Conservation (phyloP, 495 filamentous ascomycete species). For the Podospora conica region DNA sequence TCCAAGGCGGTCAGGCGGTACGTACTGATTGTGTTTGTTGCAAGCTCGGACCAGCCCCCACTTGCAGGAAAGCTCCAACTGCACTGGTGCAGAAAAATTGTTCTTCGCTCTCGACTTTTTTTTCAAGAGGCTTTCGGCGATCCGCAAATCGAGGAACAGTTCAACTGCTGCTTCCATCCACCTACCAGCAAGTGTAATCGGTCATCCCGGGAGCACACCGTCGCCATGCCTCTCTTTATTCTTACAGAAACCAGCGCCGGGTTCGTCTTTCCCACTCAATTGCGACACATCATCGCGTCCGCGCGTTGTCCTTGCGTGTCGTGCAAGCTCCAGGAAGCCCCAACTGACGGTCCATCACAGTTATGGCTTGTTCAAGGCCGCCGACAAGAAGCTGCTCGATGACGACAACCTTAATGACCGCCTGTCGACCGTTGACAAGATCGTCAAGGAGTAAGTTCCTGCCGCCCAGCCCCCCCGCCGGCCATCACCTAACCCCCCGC, state of each 20-base stretch:
- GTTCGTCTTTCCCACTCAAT: conserved; percentile 32
- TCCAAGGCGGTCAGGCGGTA: conserved; percentile 2
- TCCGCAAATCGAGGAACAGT: conserved; percentile 25
- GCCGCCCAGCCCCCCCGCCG: neutral
- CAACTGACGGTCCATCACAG: conserved; percentile 24
- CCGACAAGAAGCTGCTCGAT: conserved; percentile 95
- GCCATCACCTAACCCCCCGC: conserved; percentile 14
- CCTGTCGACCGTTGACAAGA: conserved; percentile 72
- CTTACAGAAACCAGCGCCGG: conserved; percentile 91
- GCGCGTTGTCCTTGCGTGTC: neutral
- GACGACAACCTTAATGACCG: conserved; percentile 68
- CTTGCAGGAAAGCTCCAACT: conserved; percentile 23
- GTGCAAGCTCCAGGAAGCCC: neutral
- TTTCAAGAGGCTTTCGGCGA: conserved; percentile 20
- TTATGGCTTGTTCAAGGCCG: conserved; percentile 95
- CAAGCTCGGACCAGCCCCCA: conserved; percentile 24
- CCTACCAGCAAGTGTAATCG: conserved; percentile 25
- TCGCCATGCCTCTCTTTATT: conserved; percentile 68
- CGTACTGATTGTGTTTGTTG: conserved; percentile 7
- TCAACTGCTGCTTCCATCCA: conserved; percentile 26
- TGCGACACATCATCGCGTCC: neutral
- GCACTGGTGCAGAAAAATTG: conserved; percentile 29
- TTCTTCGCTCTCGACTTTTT: conserved; percentile 28
- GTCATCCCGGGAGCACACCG: conserved; percentile 10
- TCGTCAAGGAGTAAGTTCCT: conserved; percentile 71